These are phyloP conservation scores for Silybum marianum DNA, from an alignment of 129 eudicot species.

Conservation along the genomic window DNA sequence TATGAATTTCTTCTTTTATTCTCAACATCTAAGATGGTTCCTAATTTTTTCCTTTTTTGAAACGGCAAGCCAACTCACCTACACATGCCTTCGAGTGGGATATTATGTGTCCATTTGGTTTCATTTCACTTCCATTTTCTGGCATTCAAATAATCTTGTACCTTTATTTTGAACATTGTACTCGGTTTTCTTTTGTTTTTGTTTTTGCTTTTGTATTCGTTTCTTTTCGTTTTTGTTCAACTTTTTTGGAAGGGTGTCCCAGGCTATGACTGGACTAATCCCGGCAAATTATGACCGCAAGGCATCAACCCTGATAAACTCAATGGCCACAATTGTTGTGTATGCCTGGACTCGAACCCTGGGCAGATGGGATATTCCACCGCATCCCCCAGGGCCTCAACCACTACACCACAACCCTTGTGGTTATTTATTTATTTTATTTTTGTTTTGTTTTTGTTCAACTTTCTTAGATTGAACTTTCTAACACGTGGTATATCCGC, in stretches of 20 bases:
- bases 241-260: neutral
- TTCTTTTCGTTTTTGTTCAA: neutral
- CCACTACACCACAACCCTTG: neutral
- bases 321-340: too few species aligned
- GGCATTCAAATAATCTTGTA: neutral
- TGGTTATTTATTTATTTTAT: too few species aligned
- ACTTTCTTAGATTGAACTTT: neutral
- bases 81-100: neutral
- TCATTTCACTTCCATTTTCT: neutral
- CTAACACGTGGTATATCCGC: conserved; percentile 25
- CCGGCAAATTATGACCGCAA: too few species aligned
- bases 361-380: too few species aligned
- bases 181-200: neutral
- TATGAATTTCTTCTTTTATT: too few species aligned
- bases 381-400: too few species aligned
- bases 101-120: neutral
- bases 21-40: neutral
- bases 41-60: neutral
- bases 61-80: neutral
- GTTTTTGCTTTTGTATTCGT: too few species aligned
- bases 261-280: too few species aligned
- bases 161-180: neutral
- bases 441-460: neutral
- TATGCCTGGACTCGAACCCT: too few species aligned
- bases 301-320: too few species aligned